A percentile compares a stretch with the other conserved stretches of the same genome.
phyloP scores from a whole-genome alignment of 2,329 filamentous ascomycete species.

The Fusarium proliferatum region DNA sequence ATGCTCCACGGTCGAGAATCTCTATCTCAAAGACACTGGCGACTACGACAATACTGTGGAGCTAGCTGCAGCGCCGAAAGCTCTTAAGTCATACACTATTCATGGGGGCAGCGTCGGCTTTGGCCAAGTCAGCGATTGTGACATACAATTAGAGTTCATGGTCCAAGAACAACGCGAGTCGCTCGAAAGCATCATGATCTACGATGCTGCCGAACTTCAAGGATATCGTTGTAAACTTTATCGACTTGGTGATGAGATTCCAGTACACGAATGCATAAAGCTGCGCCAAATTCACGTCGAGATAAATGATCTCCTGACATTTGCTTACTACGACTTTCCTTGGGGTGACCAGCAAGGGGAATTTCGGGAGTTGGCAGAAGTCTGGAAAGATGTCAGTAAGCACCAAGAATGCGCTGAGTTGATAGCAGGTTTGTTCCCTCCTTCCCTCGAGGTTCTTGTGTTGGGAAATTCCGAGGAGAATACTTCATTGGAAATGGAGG shows the following conservation, averaged over 20 bases:
- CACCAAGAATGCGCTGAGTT: background rate
- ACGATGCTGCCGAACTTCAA: background rate
- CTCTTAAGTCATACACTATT: background rate
- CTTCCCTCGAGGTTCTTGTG: background rate
- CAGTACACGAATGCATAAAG: fast-evolving
- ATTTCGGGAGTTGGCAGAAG: fast-evolving
- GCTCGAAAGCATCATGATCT: background rate
- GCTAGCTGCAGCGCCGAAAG: fast-evolving
- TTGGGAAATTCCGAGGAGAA: fast-evolving
- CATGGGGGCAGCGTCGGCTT: fast-evolving
- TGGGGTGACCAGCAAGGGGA: background rate
- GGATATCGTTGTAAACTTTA: background rate
- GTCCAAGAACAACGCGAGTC: background rate
- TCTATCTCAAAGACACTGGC: background rate
- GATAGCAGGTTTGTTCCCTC: background rate
- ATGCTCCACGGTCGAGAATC: background rate
- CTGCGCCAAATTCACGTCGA: background rate
- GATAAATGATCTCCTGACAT: background rate
- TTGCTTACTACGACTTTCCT: background rate
- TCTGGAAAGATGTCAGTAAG: background rate
- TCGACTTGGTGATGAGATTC: background rate
- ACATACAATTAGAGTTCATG: background rate
- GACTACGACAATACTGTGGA: fast-evolving
- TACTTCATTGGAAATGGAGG: background rate
- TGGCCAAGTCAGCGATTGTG: background rate